Evolutionary conservation across 768 basidiomycete species (phyloP), one percentile per base, ranked within the genome.

Genomic region (Imleria badia): DNA sequence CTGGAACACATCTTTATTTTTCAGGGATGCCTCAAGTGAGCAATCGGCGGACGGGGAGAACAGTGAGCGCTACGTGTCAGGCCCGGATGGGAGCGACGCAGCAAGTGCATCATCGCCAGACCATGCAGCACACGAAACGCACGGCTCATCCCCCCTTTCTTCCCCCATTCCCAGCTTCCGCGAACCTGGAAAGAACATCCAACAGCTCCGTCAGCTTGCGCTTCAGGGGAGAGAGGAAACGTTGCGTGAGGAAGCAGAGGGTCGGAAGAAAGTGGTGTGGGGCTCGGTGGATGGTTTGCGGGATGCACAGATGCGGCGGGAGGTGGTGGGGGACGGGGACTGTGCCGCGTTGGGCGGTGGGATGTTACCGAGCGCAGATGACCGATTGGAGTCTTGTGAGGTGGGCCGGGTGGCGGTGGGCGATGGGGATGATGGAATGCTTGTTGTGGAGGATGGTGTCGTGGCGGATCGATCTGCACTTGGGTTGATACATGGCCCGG

Each of bases 191-290:
- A 45, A 41, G 13, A 54, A 36, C 9, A 75, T 86, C 45, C 60
- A 70, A 56, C 46, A 49, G 22, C 72, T 85, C 36, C 76, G 86
- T 11, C 62, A 62, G 50, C 59, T 86, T 26, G 78, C 86, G 8
- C 66, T 74, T 30, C 64, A 71, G 17, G 85, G 84, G 0, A 71
- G 74, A 23, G 58, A 67, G 43, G 72, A 81, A 42, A 75, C 75
- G 4, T 62, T 75, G 46, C 60, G 67, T n/a, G 54, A 75, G 49
- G 66, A 66, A 34, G 73, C 78, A 30, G 71, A 65, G 42, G 81
- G 79, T 0, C 74, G 69, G 62, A 76, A 75, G 29, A 82, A 79
- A 65, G 68, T 81, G 56, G 78, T 81, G 20, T 74, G 69, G 66
- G 71, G 72, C 0, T 46, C 23, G 19, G 59, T 48, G n/a, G 54